Base-by-base conservation (phyloP, 495 filamentous ascomycete genomes). In the Penicillium macrosclerotiorum region DNA sequence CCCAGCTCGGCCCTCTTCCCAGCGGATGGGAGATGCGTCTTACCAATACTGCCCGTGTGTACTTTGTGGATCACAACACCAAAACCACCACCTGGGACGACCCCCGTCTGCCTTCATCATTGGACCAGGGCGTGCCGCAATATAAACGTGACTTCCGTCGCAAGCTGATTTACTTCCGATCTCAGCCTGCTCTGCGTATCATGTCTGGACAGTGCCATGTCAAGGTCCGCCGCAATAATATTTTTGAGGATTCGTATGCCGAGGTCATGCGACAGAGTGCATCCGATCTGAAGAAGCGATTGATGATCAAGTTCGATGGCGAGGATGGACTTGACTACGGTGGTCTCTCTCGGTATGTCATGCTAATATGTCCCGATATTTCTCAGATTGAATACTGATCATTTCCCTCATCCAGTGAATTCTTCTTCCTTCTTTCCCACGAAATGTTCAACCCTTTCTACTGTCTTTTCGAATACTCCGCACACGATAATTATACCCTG, bases 381-480 rank as follows among this genome's bases (percentile, higher is more conserved):
- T 35, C 19, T 42, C 8, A 49, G 17, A 34, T 23, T 6, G 8
- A 23, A 44, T 37, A 36, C 64, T 72, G 49, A 73, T 59, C 31
- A 33, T 5, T 42, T 16, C 13, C 47, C n/a, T n/a, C n/a, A n/a
- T n/a, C n/a, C 60, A 86, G 93, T 79, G 93, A 99, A 70, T 99
- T 97, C 75, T 99, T 99, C 80, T 99, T 97, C 83, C 78, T 99
- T 45, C 81, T 99, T 30, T 97, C 93, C n/a, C 93, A 99, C 70
- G 93, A 99, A 76, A 99, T 99, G 93, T 99, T 99, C 72, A 99
- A 99, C 68, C 93, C 93, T 42, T 99, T 99, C 73, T 99, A 99
- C 74, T 99, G 93, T 71, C 78, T 99, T 34, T 99, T 99, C 75
- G 93, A 99, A 73, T 99, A 99, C 66, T 96, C 93, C 50, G 93